Evolutionary conservation across 2,329 filamentous ascomycete genomes (phyloP).

Genomic region (Microdochium bolleyi): DNA sequence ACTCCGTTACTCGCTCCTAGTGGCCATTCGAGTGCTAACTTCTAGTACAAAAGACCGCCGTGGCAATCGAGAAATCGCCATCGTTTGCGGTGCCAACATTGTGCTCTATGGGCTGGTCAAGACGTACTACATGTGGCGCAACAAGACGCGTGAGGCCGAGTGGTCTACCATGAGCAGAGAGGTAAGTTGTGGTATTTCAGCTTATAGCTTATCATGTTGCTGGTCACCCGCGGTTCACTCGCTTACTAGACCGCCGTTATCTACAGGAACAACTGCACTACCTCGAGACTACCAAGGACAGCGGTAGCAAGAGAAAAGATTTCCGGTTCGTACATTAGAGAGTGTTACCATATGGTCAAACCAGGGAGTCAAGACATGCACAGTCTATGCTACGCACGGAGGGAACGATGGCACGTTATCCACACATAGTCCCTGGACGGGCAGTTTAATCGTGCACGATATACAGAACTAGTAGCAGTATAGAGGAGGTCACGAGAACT

Average conservation of each 20-base stretch:
- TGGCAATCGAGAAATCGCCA: constrained; percentile 26
- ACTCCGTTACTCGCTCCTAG: not conserved
- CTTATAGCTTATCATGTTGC: no score
- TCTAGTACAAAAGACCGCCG: constrained; percentile 18
- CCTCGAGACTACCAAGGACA: constrained; percentile 11
- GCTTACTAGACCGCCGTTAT: no score
- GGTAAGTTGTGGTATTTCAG: no score
- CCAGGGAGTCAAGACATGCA: no score
- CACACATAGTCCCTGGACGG: no score
- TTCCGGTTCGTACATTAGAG: constrained; percentile 14
- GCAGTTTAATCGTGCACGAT: no score
- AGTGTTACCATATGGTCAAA: no score
- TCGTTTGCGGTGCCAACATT: constrained; percentile 21
- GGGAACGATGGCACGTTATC: no score
- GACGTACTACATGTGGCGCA: constrained; percentile 29
- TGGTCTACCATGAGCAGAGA: constrained; percentile 11
- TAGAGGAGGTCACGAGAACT: no score
- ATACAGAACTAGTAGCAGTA: no score
- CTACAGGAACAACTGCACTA: constrained; percentile 10
- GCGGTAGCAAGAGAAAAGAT: constrained; percentile 13
- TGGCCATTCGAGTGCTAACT: not conserved
- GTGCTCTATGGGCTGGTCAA: constrained; percentile 25
- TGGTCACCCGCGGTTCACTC: no score
- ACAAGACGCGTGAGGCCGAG: constrained; percentile 17
- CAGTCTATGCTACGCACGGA: no score